Percentiles rank a stretch among this genome's conserved stretches.
phyloP scores from a whole-genome alignment of 2,329 filamentous ascomycete genomes.

The Colletotrichum sp. region DNA sequence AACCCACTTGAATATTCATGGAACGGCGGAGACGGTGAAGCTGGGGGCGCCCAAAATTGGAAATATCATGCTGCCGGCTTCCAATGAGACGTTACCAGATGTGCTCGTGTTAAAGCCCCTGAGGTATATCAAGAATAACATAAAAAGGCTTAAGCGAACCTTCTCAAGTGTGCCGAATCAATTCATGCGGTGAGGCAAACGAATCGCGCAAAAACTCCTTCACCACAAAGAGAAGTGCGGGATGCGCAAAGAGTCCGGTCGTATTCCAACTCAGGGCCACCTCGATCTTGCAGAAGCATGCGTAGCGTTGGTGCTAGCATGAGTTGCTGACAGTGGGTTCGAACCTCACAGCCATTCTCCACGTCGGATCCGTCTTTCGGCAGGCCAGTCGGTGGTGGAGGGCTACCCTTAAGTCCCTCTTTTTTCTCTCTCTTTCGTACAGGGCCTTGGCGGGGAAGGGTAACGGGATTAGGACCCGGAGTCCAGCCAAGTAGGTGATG shows the following conservation, averaged over 20 bases:
- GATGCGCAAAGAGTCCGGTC: not conserved
- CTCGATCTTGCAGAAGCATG: not conserved
- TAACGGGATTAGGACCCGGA: not conserved
- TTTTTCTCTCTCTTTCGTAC: constrained; percentile 6
- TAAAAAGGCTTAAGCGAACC: not conserved
- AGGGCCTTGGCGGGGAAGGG: constrained; percentile 13
- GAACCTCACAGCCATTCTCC: constrained; percentile 3
- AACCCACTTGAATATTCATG: constrained; percentile 13
- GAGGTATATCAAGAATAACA: not conserved
- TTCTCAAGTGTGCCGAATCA: not conserved
- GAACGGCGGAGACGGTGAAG: constrained; percentile 1
- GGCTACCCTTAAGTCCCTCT: constrained; percentile 17
- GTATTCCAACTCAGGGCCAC: not conserved
- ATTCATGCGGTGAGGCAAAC: not conserved
- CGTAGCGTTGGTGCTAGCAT: not conserved
- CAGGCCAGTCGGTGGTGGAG: constrained; percentile 2
- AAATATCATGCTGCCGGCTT: not conserved
- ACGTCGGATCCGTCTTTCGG: constrained; percentile 7
- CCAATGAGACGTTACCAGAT: not conserved
- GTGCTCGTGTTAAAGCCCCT: not conserved
- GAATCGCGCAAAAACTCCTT: not conserved
- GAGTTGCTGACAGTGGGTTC: constrained; percentile 1
- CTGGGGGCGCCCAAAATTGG: constrained; percentile 2
- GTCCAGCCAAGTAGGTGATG: not conserved
- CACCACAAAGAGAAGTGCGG: constrained; percentile 1